Percentiles rank a stretch among this genome's conserved stretches.
Conservation (phyloP, 2,329 filamentous ascomycete genomes). For the Fusarium sp. region DNA sequence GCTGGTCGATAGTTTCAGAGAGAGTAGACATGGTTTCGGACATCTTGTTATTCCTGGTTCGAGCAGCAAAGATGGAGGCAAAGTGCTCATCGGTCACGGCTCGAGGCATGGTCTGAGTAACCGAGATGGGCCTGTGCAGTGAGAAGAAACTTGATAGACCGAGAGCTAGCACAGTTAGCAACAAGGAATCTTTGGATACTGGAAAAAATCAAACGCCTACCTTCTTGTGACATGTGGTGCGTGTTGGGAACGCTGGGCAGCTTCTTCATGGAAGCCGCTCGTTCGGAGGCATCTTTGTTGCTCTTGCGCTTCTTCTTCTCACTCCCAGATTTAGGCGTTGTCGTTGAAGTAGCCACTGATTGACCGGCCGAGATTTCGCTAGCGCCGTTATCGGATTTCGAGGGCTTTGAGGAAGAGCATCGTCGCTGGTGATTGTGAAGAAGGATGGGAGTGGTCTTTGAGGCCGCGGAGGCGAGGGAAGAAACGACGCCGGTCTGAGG, state of each 20-base stretch:
- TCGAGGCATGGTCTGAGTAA: slow-evolving; percentile 81
- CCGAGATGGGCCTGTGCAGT: slow-evolving; percentile 90
- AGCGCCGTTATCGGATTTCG: slow-evolving; percentile 65
- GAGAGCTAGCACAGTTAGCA: slow-evolving; percentile 68
- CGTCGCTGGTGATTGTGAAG: slow-evolving; percentile 60
- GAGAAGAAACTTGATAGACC: slow-evolving; percentile 94
- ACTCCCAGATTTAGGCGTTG: slow-evolving; percentile 54
- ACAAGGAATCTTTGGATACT: neutral
- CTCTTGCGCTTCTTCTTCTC: slow-evolving; percentile 68
- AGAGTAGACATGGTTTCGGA: slow-evolving; percentile 74
- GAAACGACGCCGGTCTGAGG: slow-evolving; percentile 57
- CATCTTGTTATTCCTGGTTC: slow-evolving; percentile 60
- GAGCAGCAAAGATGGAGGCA: slow-evolving; percentile 79
- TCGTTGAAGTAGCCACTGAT: slow-evolving; percentile 59
- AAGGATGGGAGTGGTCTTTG: slow-evolving; percentile 52
- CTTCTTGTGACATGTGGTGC: slow-evolving; percentile 73
- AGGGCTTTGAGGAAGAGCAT: slow-evolving; percentile 70
- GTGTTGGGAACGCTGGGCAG: slow-evolving; percentile 80
- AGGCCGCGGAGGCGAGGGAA: slow-evolving; percentile 52
- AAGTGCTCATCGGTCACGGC: slow-evolving; percentile 78
- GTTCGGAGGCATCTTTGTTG: slow-evolving; percentile 58
- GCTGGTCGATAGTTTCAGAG: slow-evolving; percentile 64
- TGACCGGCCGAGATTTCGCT: slow-evolving; percentile 60
- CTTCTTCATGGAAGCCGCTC: slow-evolving; percentile 60
- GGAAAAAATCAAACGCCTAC: slow-evolving; percentile 52